Evolutionary conservation across 2,329 filamentous ascomycete species (phyloP).

Genomic region (Trichoderma atrobrunneum): DNA sequence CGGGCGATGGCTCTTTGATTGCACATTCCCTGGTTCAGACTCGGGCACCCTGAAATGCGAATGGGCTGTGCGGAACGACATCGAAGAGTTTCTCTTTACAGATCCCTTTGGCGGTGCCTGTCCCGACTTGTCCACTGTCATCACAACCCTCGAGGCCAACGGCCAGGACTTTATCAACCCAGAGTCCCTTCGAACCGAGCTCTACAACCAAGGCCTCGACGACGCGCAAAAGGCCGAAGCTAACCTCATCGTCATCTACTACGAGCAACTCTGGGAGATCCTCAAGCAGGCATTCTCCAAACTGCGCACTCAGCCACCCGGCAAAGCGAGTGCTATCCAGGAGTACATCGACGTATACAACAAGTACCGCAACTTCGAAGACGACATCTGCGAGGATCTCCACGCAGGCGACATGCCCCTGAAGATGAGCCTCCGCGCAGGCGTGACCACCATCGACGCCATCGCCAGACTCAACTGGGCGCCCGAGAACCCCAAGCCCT

Average conservation of each 20-base stretch:
- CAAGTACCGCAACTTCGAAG: constrained; percentile 28
- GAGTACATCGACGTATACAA: constrained; percentile 35
- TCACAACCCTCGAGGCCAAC: constrained; percentile 32
- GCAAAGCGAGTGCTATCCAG: constrained; percentile 29
- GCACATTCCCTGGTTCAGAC: constrained; percentile 34
- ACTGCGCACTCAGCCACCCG: constrained; percentile 17
- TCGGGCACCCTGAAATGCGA: constrained; percentile 33
- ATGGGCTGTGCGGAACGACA: constrained; percentile 31
- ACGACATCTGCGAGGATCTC: constrained; percentile 36
- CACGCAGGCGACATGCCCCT: constrained; percentile 33
- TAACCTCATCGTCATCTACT: constrained; percentile 29
- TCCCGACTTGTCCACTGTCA: constrained; percentile 34
- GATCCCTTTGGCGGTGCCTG: constrained; percentile 38
- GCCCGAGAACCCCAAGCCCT: constrained; percentile 26
- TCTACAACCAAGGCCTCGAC: constrained; percentile 28
- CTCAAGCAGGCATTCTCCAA: constrained; percentile 34
- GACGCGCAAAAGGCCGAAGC: constrained; percentile 24
- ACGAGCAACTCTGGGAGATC: constrained; percentile 31
- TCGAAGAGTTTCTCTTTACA: constrained; percentile 34
- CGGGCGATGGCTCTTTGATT: constrained; percentile 37
- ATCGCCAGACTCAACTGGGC: constrained; percentile 33
- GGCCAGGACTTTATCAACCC: constrained; percentile 31
- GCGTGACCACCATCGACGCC: constrained; percentile 29
- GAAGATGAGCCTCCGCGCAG: constrained; percentile 34
- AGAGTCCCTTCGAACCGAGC: constrained; percentile 27